Conservation (phyloP, 176 grass and related monocot species). For the Avena atlantica region DNA sequence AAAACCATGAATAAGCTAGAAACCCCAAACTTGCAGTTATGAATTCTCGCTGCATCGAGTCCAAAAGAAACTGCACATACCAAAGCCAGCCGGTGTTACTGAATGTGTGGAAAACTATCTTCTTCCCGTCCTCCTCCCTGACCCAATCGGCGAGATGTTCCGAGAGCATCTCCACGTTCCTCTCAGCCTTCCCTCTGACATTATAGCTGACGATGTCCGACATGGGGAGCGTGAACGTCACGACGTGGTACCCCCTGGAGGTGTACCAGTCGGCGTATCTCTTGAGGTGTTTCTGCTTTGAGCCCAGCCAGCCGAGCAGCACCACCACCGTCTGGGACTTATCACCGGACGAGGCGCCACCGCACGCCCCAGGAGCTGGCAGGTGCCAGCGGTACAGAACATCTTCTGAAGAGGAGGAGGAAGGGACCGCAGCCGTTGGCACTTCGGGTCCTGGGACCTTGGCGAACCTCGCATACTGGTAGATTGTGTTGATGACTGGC, state of each 20-base stretch:
- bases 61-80: slow-evolving; percentile 43
- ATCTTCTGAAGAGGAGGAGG: slow-evolving; percentile 54
- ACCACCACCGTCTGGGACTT: slow-evolving; percentile 80
- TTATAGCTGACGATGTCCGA: slow-evolving; percentile 83
- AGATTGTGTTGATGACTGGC: slow-evolving; percentile 60
- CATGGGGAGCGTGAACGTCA: slow-evolving; percentile 93
- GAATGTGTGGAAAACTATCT: slow-evolving; percentile 94
- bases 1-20: neutral
- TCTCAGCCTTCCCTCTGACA: slow-evolving; percentile 73
- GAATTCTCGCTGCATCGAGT: neutral
- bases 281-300: slow-evolving; percentile 88
- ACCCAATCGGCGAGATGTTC: slow-evolving; percentile 84
- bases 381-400: slow-evolving; percentile 86
- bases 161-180: slow-evolving; percentile 66
- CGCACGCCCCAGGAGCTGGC: slow-evolving; percentile 55
- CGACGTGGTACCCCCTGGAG: slow-evolving; percentile 78
- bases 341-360: neutral
- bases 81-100: slow-evolving; percentile 96
- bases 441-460: slow-evolving; percentile 27
- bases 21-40: neutral
- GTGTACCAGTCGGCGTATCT: slow-evolving; percentile 93
- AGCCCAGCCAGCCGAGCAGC: slow-evolving; percentile 92
- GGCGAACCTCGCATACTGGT: slow-evolving; percentile 71
- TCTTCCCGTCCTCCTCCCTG: slow-evolving; percentile 77
- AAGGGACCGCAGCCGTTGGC: slow-evolving; percentile 37